Evolutionary conservation across 306 rosid species (phyloP), one percentile per base, ranked within the genome.

Genomic region (Hippophae rhamnoides): DNA sequence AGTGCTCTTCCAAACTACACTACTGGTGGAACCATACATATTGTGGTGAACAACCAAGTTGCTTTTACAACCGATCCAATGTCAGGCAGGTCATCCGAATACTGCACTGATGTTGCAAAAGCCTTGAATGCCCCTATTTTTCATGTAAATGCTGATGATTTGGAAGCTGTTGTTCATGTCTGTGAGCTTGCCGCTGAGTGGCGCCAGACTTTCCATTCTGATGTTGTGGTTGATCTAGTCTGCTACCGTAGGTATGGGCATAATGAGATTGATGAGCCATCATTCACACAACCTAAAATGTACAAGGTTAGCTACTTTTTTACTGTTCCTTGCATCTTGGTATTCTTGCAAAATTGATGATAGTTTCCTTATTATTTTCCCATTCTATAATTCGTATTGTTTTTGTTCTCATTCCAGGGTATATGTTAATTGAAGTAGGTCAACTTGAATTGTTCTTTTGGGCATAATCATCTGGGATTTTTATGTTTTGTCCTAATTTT

Each of bases 141-240:
- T 61, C 96, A 88, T 64, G 99, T 92, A 38, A 88, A 92, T 56
- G 96, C 82, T 56, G 96, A 92, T 75, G 96, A 92, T 60, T 79
- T 92, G 77, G 99, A 92, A 60, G 99, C 99, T 48, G 99, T 88
- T 69, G 99, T 85, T 71, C 96, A 87, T 71, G 96, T 82, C 43
- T 88, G 83, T 72, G 95, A 92, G 80, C 93, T 92, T 73, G 99
- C 99, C 14, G 96, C 96, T 25, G 99, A 88, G 86, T 92, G 99
- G 99, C 89, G 96, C 63, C 99, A 92, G 71, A 84, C 82, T 57
- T 92, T 92, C 82, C 99, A 92, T 81, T 85, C 96, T 7, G 99
- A 92, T 66, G 99, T 87, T 61, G 95, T 92, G 44, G 99, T 92
- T 54, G 99, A 92, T 75, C 69, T 92, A 38, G 99, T 92, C 54